These are phyloP conservation scores for Toxoplasma gondii DNA, from an alignment of 169 alveolate genomes.

Conservation along the genomic window DNA sequence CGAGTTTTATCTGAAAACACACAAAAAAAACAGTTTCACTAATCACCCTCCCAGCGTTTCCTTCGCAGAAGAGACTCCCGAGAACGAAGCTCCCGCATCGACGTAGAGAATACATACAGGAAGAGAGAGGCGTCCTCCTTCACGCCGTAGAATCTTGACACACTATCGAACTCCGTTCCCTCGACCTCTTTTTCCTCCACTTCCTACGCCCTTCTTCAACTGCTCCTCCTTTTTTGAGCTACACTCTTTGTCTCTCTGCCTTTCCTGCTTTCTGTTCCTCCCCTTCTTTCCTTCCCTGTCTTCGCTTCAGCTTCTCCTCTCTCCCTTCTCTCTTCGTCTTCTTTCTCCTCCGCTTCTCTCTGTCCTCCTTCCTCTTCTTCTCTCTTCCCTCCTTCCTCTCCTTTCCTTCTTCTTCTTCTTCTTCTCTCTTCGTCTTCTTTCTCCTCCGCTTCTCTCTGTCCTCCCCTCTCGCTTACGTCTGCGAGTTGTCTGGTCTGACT, in stretches of 20 bases:
- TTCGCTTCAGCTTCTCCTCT: background rate
- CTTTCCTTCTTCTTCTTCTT: background rate
- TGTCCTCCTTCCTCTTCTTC: background rate
- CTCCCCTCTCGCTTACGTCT: background rate
- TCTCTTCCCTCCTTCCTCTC: background rate
- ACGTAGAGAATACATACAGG: background rate
- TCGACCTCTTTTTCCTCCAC: background rate
- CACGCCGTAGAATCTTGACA: too few species aligned
- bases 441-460: background rate
- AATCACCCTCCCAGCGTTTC: background rate
- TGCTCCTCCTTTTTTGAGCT: too few species aligned
- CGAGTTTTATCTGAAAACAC: conserved; percentile 21
- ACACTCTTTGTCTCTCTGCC: too few species aligned
- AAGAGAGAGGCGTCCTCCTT: too few species aligned
- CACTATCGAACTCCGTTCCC: too few species aligned
- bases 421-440: background rate
- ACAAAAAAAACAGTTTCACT: background rate
- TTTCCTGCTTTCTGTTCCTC: too few species aligned
- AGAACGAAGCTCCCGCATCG: background rate
- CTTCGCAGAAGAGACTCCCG: background rate
- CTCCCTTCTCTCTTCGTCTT: background rate
- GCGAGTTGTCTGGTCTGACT: conserved; percentile 5
- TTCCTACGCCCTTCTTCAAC: too few species aligned
- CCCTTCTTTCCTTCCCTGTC: too few species aligned
- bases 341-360: background rate